phyloP scores from a whole-genome alignment of 2,329 filamentous ascomycete species.

The Bipolaris zeicola region DNA sequence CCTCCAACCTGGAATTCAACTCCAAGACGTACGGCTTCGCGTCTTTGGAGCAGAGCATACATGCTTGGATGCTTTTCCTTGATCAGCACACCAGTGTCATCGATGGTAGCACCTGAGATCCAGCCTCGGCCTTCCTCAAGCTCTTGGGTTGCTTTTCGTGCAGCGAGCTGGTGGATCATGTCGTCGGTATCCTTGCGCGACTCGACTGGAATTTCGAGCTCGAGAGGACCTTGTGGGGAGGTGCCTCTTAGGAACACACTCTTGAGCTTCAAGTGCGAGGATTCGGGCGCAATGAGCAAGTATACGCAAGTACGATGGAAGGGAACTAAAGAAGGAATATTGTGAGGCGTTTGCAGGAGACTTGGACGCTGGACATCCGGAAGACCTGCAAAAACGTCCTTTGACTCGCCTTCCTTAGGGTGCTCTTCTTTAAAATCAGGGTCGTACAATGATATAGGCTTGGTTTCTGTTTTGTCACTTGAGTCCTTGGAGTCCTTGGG shows the following conservation, averaged over 20 bases:
- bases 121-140: conserved; percentile 14
- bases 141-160: conserved; percentile 7
- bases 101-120: conserved; percentile 1
- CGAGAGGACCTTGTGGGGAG: conserved; percentile 7
- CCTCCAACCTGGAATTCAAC: conserved; percentile 9
- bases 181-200: conserved; percentile 4
- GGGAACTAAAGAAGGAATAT: conserved; percentile 3
- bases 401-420: conserved; percentile 1
- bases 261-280: conserved; percentile 2
- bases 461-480: background rate
- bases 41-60: conserved; percentile 1
- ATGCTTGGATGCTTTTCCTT: background rate
- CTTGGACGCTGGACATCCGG: conserved; percentile 2
- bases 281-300: conserved; percentile 7
- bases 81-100: background rate
- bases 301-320: conserved; percentile 12
- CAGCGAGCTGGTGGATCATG: conserved; percentile 14
- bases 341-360: conserved; percentile 4
- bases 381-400: background rate
- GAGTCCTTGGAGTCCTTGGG: background rate
- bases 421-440: background rate
- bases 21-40: conserved; percentile 7
- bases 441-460: conserved; percentile 3
- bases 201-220: conserved; percentile 6
- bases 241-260: conserved; percentile 5